A percentile compares a stretch with the other conserved stretches of the same genome.
These are phyloP conservation scores for Catharanthus roseus DNA, from an alignment of 257 asterid species.

Conservation along the genomic window DNA sequence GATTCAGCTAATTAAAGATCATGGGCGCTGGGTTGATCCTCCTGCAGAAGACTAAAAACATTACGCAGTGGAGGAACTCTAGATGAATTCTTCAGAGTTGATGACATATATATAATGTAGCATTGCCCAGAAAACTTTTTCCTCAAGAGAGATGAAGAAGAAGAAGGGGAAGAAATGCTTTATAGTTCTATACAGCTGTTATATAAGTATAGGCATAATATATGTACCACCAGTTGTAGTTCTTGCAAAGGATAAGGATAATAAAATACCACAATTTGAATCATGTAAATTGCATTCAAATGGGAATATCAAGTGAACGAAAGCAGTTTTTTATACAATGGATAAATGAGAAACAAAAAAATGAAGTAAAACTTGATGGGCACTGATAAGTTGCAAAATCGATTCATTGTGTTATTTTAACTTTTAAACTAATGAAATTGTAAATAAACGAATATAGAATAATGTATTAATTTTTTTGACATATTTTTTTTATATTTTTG, in stretches of 20 bases:
- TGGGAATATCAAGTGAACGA: neutral
- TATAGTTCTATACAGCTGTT: neutral
- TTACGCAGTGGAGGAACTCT: neutral
- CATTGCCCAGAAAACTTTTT: neutral
- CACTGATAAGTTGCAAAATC: too few relatives aligned
- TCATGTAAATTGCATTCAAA: neutral
- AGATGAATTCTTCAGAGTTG: neutral
- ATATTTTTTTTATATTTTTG: too few relatives aligned
- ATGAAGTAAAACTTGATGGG: too few relatives aligned
- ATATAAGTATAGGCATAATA: neutral
- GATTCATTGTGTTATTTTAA: too few relatives aligned
- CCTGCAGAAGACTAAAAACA: slow-evolving; percentile 51
- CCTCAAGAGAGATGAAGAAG: too few relatives aligned
- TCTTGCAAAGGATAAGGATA: neutral
- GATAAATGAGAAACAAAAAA: too few relatives aligned
- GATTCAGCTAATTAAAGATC: slow-evolving; percentile 76
- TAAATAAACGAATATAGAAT: too few relatives aligned
- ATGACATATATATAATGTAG: neutral
- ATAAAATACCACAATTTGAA: neutral
- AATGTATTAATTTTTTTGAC: too few relatives aligned
- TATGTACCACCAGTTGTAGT: neutral
- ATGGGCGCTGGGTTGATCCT: slow-evolving; percentile 83
- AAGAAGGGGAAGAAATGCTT: too few relatives aligned
- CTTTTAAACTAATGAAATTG: too few relatives aligned
- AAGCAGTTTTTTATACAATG: too few relatives aligned